These are phyloP conservation scores for Rosa chinensis DNA, from an alignment of 306 rosid species.

Conservation along the genomic window DNA sequence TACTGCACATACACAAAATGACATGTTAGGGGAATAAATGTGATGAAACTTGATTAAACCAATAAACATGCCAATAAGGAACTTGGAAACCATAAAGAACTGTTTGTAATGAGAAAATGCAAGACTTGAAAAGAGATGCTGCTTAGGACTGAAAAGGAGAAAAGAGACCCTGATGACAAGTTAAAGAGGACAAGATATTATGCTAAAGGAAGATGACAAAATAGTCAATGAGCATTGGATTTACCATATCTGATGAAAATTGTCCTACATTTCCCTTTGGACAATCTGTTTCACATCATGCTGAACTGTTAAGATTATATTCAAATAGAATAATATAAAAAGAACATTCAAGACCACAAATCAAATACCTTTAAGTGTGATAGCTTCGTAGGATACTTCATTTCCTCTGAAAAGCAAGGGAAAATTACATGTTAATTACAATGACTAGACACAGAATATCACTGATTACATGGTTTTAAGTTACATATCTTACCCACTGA, in stretches of 20 bases:
- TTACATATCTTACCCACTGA: constrained; percentile 44
- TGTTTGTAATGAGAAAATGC: background rate
- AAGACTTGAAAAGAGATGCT: background rate
- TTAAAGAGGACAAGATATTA: background rate
- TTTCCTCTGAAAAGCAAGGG: constrained; percentile 47
- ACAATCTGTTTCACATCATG: constrained; percentile 58
- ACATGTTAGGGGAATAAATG: constrained; percentile 11
- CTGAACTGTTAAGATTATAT: constrained; percentile 23
- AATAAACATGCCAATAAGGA: background rate
- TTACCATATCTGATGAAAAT: constrained; percentile 56
- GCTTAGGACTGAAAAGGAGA: constrained; percentile 3
- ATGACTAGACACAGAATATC: constrained; percentile 11
- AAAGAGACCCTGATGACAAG: background rate
- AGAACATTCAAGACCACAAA: constrained; percentile 5
- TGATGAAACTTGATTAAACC: constrained; percentile 9
- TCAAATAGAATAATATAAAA: constrained; percentile 21
- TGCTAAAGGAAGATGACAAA: background rate
- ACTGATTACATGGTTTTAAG: constrained; percentile 19
- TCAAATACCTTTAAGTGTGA: constrained; percentile 75
- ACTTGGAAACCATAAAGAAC: background rate
- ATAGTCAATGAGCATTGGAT: constrained; percentile 3
- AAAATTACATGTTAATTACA: constrained; percentile 22
- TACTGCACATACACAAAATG: constrained; percentile 43
- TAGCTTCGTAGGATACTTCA: constrained; percentile 52
- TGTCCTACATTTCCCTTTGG: constrained; percentile 30